Percentiles rank a stretch among this genome's conserved stretches.
Conservation (phyloP, 192 early-diverging fungal genomes). For the Lobosporangium transversale region DNA sequence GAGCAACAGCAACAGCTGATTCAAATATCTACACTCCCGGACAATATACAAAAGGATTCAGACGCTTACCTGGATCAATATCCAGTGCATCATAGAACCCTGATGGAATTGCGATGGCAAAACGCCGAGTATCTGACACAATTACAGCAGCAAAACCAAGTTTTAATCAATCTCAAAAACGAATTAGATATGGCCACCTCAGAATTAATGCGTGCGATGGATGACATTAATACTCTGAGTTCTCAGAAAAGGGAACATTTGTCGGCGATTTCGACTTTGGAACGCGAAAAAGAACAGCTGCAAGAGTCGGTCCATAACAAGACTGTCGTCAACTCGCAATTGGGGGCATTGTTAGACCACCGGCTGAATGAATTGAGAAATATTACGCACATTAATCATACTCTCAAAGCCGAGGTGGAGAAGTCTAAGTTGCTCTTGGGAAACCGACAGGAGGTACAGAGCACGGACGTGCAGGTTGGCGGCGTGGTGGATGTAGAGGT, state of each 20-base stretch:
- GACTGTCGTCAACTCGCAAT: neutral
- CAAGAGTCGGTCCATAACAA: neutral
- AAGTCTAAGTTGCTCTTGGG: too few species aligned
- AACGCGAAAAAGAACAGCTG: neutral
- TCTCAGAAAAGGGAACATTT: neutral
- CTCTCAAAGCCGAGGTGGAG: too few species aligned
- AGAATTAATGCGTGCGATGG: neutral
- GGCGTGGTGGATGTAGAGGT: too few species aligned
- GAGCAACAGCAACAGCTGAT: slow-evolving; percentile 11
- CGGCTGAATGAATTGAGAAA: neutral
- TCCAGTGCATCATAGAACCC: neutral
- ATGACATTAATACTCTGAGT: neutral
- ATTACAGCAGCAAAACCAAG: slow-evolving; percentile 1
- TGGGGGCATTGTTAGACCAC: neutral
- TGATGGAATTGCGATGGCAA: neutral
- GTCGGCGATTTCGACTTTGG: neutral
- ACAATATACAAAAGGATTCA: neutral
- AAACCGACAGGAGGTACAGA: too few species aligned
- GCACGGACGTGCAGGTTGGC: too few species aligned
- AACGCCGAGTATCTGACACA: neutral
- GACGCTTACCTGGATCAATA: neutral
- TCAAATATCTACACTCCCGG: neutral
- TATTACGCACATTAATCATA: too few species aligned
- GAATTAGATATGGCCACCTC: neutral
- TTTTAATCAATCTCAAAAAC: neutral